Conservation (phyloP, 2,329 filamentous ascomycete genomes). For the Fusarium sp. region DNA sequence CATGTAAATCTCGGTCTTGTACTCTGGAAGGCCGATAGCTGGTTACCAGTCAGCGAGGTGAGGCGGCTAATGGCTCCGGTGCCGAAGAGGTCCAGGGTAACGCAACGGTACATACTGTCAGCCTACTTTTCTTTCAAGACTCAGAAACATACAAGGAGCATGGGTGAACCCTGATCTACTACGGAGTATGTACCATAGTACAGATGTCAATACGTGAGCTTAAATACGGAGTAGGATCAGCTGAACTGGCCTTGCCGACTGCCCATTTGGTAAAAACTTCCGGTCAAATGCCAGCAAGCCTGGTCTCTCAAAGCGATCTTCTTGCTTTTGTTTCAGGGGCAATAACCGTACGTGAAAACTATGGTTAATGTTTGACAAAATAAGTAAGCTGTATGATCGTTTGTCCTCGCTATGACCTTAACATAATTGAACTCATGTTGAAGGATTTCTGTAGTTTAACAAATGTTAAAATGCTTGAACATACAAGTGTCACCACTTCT, state of each 20-base stretch:
- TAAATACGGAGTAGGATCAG: conserved; percentile 22
- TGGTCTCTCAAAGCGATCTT: conserved; percentile 24
- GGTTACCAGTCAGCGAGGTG: conserved; percentile 25
- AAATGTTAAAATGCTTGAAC: neutral
- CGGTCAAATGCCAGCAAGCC: conserved; percentile 33
- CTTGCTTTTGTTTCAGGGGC: neutral
- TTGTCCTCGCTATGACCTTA: neutral
- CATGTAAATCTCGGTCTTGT: conserved; percentile 4
- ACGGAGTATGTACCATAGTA: too few relatives aligned
- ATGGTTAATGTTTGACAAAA: too few relatives aligned
- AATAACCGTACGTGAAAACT: neutral
- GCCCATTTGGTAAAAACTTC: conserved; percentile 26
- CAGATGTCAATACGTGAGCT: conserved; percentile 15
- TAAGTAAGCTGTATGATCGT: too few relatives aligned
- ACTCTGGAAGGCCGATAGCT: conserved; percentile 8
- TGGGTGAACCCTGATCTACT: conserved; percentile 22
- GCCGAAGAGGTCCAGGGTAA: neutral
- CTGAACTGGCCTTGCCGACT: conserved; percentile 11
- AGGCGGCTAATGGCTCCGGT: conserved; percentile 5
- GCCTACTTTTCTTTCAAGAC: conserved; percentile 3
- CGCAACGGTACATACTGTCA: conserved; percentile 5
- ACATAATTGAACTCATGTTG: too few relatives aligned
- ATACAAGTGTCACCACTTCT: neutral
- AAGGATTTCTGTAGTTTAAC: too few relatives aligned
- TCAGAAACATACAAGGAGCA: neutral